phyloP scores from a whole-genome alignment of 208 protist species.

The Acanthamoeba castellanii region DNA sequence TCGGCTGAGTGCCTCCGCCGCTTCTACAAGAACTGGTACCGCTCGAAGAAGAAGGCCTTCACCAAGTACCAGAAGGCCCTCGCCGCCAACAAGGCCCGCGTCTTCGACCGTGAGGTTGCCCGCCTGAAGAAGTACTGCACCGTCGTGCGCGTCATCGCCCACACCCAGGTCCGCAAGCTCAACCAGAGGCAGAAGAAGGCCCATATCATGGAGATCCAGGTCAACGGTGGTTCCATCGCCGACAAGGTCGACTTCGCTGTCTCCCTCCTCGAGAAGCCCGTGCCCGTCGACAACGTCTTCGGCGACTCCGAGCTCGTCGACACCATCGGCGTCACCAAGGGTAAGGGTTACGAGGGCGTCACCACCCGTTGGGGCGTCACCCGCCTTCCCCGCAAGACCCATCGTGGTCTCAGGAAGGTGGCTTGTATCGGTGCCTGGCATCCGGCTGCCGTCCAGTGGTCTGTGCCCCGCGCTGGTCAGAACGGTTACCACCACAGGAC shows the following conservation, averaged over 20 bases:
- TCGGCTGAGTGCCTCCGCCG: constrained; percentile 94
- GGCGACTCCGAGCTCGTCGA: constrained; percentile 97
- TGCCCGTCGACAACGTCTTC: constrained; percentile 96
- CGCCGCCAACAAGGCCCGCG: constrained; percentile 89
- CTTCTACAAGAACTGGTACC: constrained; percentile 99
- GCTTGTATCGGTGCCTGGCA: constrained; percentile 99
- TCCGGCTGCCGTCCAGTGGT: constrained; percentile 96
- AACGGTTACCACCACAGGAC: constrained; percentile 99
- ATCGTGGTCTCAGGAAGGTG: constrained; percentile 99
- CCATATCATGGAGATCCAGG: constrained; percentile 99
- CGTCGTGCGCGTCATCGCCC: constrained; percentile 98
- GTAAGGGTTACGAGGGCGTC: constrained; percentile 99
- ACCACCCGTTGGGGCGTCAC: constrained; percentile 97
- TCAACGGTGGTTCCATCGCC: constrained; percentile 98
- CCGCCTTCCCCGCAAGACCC: constrained; percentile 98
- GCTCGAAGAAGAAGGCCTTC: constrained; percentile 98
- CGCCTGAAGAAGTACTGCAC: constrained; percentile 97
- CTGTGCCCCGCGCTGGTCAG: constrained; percentile 99
- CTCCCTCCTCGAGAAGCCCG: constrained; percentile 97
- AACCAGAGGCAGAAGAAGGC: constrained; percentile 97
- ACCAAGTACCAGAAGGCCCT: constrained; percentile 93
- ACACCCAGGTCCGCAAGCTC: constrained; percentile 98
- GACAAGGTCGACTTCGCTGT: constrained; percentile 97
- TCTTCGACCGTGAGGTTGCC: constrained; percentile 92
- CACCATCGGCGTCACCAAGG: constrained; percentile 98